Evolutionary conservation across 116 monocot species (phyloP).

Genomic region (Trichopus zeylanicus): DNA sequence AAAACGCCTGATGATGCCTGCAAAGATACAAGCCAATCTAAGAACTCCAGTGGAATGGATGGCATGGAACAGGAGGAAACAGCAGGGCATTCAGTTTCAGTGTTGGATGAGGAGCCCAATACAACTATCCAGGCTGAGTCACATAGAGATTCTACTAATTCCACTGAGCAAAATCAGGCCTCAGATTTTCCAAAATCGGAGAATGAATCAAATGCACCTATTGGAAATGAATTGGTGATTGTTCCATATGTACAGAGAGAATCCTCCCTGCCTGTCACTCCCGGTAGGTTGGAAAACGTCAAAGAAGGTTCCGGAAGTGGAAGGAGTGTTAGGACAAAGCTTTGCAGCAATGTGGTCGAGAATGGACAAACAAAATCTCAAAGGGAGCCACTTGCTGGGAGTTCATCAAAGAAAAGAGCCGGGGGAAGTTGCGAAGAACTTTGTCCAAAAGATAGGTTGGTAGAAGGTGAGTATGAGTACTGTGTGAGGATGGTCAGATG

Average conservation of each 20-base stretch:
- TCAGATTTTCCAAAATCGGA: slow-evolving; percentile 15
- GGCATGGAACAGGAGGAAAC: slow-evolving; percentile 17
- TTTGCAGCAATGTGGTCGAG: slow-evolving; percentile 6
- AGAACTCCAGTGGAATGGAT: slow-evolving; percentile 10
- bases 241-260: slow-evolving; percentile 10
- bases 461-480: slow-evolving; percentile 47
- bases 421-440: slow-evolving; percentile 12
- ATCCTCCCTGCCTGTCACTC: slow-evolving; percentile 28
- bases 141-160: slow-evolving; percentile 31
- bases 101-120: slow-evolving; percentile 38
- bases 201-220: slow-evolving; percentile 22
- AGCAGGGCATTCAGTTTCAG: slow-evolving; percentile 34
- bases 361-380: slow-evolving; percentile 19
- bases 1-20: slow-evolving; percentile 11
- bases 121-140: slow-evolving; percentile 21
- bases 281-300: slow-evolving; percentile 25
- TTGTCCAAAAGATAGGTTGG: slow-evolving; percentile 9
- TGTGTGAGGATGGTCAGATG: slow-evolving; percentile 52
- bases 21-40: not conserved
- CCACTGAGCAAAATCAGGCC: slow-evolving; percentile 18
- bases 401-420: slow-evolving; percentile 34
- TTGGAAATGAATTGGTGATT: slow-evolving; percentile 18
- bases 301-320: slow-evolving; percentile 27
- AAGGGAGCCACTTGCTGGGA: slow-evolving; percentile 24
- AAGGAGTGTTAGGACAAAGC: slow-evolving; percentile 12